Base-by-base conservation (phyloP, 2,329 filamentous ascomycete species). In the Lomentospora prolificans region DNA sequence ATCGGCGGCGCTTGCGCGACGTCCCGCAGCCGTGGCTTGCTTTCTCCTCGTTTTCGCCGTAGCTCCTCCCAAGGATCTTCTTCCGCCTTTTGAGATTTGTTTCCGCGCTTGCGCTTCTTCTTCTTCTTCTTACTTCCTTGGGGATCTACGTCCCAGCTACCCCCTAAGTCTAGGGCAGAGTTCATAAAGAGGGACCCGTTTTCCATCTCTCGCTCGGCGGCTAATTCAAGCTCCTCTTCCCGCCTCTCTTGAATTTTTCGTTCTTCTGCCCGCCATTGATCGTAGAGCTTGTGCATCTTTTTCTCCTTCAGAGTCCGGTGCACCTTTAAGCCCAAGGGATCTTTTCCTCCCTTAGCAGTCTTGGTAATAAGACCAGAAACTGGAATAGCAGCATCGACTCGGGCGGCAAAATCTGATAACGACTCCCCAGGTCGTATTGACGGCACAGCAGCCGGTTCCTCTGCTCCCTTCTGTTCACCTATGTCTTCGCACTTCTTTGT, bases 361-460 rank as follows among this genome's bases (percentile, higher is more conserved):
- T 85, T 86, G 60, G 77, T 82, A 56, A 82, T 75, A 7, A 96
- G 75, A 0, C 85, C 85, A 6, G 82, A 75, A 0, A 99, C 72
- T 0, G 92, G 92, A 5, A 97, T 75, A 0, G 89, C 84, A 51
- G 89, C 87, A 66, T 97, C 86, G 5, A 99, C 94, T 28, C 91
- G 84, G 9, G 85, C 81, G 6, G 84, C 75, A 66, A 95, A 99
- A 54, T 95, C 87, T 3, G 86, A 82, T 65, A 97, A 74, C 53
- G 82, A 82, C 69, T 99, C 94, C 53, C 90, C 89, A 0, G 91
- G 90, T 14, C 82, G 79, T 60, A 97, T 96, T 51, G 81, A 88
- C 0, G 84, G 84, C 2, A 77, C 64, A 25, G 75, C 70, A 3
- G 63, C 24, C 55, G 58, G 56, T 64, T 71, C 31, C 57, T 62